Evolutionary conservation across 208 protist species (phyloP), one percentile per base, ranked within the genome.

Genomic region (Lotmaria passim): DNA sequence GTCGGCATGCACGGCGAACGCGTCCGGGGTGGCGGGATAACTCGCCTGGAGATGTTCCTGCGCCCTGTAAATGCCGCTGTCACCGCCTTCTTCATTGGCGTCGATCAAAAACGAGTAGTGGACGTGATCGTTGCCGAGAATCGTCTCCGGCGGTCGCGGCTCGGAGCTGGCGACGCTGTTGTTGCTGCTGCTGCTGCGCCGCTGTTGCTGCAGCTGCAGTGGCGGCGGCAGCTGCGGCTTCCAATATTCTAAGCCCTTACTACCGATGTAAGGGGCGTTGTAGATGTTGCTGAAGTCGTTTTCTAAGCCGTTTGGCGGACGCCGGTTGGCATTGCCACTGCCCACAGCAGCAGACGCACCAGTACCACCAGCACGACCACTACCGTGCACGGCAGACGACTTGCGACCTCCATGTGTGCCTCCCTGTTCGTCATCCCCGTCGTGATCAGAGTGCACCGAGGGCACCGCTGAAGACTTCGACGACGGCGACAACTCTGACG

Each of bases 151-250:
- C 2, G 78, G 60, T 2, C 78, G 71, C 28, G 78, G 70, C 1
- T 66, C 61, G 11, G 72, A 75, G 65, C 72, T 83, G 24, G 78
- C 72, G 43, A 78, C 48, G 51, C 78, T 83, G 56, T 11, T n/a
- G 1, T 39, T 31, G 63, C 72, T 24, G 5, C 23, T 17, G 28
- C 41, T n/a, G 15, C 3, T 21, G 24, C 44, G 21, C 47, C 12
- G 17, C 8, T 14, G n/a, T 34, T 15, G 21, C 30, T n/a, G 28
- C 24, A 15, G 21, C 30, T 14, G 17, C 46, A 33, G 7, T 28
- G 7, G 38, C 11, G 19, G 23, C 36, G 33, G 24, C 21, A 15
- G 26, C 30, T 48, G 15, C 36, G 47, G n/a, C 11, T 30, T 12
- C 47, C 14, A 44, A 30, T 44, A 31, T 2, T 44, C 43, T 14